A percentile compares a stretch with the other conserved stretches of the same genome.
phyloP scores from a whole-genome alignment of 306 rosid genomes.

The Sesbania bispinosa region DNA sequence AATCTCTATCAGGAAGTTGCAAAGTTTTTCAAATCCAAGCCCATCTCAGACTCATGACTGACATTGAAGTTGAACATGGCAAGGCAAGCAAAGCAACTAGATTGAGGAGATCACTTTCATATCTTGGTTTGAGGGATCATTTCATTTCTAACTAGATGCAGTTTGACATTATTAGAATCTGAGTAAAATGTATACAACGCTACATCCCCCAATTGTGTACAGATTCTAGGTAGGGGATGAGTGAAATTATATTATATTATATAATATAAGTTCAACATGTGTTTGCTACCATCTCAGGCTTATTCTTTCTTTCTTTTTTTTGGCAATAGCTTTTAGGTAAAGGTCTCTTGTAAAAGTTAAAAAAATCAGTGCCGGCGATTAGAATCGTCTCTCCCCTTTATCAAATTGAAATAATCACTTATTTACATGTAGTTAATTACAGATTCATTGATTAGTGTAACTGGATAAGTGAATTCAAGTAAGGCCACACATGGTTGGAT shows the following conservation, averaged over 20 bases:
- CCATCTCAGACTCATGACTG: conserved; percentile 30
- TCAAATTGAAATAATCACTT: background rate
- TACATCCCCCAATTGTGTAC: conserved; percentile 34
- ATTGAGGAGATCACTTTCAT: no score
- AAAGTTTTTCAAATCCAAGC: conserved; percentile 54
- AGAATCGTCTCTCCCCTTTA: background rate
- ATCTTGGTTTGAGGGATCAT: conserved; percentile 22
- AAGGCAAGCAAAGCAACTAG: no score
- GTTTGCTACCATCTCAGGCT: conserved; percentile 25
- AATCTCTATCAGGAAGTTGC: conserved; percentile 81
- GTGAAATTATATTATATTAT: conserved; percentile 7
- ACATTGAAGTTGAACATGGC: no score
- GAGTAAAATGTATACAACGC: conserved; percentile 40
- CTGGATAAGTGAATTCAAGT: no score
- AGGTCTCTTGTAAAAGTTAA: background rate
- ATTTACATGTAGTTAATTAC: background rate
- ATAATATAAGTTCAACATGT: conserved; percentile 39
- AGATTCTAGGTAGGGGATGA: conserved; percentile 35
- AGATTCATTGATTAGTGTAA: no score
- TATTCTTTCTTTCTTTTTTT: no score
- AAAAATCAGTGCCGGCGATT: background rate
- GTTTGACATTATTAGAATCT: conserved; percentile 32
- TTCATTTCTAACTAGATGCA: conserved; percentile 35
- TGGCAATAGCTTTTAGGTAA: conserved; percentile 20
- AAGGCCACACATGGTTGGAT: no score